These are phyloP conservation scores for Paralagenidium karlingii DNA, from an alignment of 352 stramenopile species.

Conservation along the genomic window DNA sequence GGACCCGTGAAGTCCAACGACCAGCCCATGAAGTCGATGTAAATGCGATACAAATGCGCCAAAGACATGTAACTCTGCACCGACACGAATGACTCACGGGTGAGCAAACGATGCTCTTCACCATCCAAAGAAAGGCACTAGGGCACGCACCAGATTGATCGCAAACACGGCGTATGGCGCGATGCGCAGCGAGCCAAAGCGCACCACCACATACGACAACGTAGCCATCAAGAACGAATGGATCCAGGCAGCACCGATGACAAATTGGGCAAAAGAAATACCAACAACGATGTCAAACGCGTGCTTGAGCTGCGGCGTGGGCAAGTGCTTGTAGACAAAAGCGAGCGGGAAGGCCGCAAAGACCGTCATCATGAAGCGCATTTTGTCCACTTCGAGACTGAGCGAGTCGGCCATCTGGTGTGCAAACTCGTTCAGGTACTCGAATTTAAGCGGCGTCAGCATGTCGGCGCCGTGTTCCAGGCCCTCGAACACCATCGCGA, in stretches of 20 bases:
- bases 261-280: constrained; percentile 90
- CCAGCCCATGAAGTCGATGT: constrained; percentile 93
- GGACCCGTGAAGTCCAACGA: constrained; percentile 75
- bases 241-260: constrained; percentile 86
- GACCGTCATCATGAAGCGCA: constrained; percentile 84
- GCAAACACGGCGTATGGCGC: constrained; percentile 82
- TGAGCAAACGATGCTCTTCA: no score
- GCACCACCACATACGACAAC: constrained; percentile 86
- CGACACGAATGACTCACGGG: no score
- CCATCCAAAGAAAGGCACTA: background rate
- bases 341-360: constrained; percentile 91
- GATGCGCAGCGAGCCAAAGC: constrained; percentile 29
- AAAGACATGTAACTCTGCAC: constrained; percentile 81
- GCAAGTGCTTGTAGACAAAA: constrained; percentile 81
- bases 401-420: no score
- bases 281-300: constrained; percentile 87
- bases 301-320: constrained; percentile 81
- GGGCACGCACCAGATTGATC: constrained; percentile 77
- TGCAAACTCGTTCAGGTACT: no score
- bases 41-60: constrained; percentile 91
- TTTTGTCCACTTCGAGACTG: no score
- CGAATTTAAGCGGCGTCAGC: no score
- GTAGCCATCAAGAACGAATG: constrained; percentile 88
- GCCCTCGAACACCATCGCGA: no score
- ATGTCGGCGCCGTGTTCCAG: no score